phyloP scores from a whole-genome alignment of 768 basidiomycete genomes.

The Termitomyces sp. region DNA sequence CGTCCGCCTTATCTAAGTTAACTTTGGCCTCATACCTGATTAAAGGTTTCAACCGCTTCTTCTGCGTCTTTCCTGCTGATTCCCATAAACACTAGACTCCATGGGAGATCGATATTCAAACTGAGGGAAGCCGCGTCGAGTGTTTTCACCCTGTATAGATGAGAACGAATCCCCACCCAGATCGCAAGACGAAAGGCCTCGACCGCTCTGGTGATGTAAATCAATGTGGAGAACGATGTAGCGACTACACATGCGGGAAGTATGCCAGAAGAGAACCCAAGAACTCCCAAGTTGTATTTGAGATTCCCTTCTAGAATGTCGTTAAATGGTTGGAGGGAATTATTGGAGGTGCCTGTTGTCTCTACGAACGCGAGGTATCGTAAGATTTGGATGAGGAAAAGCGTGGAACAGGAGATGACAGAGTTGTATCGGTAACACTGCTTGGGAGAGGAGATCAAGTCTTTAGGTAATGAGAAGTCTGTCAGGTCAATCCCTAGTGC shows the following conservation, averaged over 20 bases:
- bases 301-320: constrained; percentile 32
- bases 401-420: constrained; percentile 41
- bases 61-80: constrained; percentile 28
- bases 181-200: constrained; percentile 48
- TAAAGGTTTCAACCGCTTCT: constrained; percentile 16
- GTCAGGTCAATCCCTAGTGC: constrained; percentile 33
- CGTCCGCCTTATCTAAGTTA: constrained; percentile 5
- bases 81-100: constrained; percentile 21
- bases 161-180: constrained; percentile 48
- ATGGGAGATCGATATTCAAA: constrained; percentile 19
- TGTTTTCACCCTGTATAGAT: constrained; percentile 24
- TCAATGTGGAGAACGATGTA: constrained; percentile 34
- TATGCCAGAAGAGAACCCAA: constrained; percentile 58
- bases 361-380: constrained; percentile 44
- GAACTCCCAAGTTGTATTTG: constrained; percentile 31
- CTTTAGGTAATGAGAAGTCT: constrained; percentile 39
- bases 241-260: constrained; percentile 50
- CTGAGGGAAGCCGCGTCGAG: constrained; percentile 21
- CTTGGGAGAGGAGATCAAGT: constrained; percentile 35
- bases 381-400: constrained; percentile 50
- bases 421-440: constrained; percentile 40
- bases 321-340: constrained; percentile 21
- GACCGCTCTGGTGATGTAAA: constrained; percentile 40
- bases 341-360: constrained; percentile 10
- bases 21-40: constrained; percentile 11